These are phyloP conservation scores for Aspergillus pseudoterreus DNA, from an alignment of 2,329 filamentous ascomycete species.

Conservation along the genomic window DNA sequence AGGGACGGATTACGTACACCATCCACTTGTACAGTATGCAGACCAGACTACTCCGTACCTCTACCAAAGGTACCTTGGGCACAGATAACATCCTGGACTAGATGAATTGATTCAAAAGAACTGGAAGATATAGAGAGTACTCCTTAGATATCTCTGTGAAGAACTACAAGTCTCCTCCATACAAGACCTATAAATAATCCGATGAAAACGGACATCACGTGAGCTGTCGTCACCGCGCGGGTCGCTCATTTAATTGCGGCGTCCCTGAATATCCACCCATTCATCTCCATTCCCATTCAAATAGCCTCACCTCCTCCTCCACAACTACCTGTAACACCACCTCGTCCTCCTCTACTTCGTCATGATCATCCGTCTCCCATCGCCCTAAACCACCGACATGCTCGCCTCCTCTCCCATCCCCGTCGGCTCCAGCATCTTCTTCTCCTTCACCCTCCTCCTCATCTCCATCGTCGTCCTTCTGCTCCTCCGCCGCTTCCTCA, in stretches of 20 bases:
- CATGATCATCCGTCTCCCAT: not conserved
- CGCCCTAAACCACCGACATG: slow-evolving; percentile 23
- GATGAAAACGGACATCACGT: slow-evolving; percentile 4
- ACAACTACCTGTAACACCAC: not conserved
- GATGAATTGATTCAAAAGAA: too few species aligned
- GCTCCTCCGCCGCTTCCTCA: slow-evolving; percentile 84
- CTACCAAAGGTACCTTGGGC: too few species aligned
- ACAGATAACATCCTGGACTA: too few species aligned
- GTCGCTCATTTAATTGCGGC: not conserved
- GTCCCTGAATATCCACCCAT: not conserved
- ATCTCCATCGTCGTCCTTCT: slow-evolving; percentile 77
- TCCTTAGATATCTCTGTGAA: too few species aligned
- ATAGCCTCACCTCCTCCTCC: not conserved
- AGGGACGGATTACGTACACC: too few species aligned
- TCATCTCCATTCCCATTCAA: not conserved
- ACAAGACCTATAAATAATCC: too few species aligned
- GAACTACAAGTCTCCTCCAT: too few species aligned
- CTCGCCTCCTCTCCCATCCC: slow-evolving; percentile 45
- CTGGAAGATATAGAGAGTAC: too few species aligned
- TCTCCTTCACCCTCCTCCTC: slow-evolving; percentile 65
- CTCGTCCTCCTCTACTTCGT: slow-evolving; percentile 1
- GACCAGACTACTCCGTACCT: too few species aligned
- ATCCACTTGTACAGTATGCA: too few species aligned
- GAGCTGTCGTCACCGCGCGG: slow-evolving; percentile 14
- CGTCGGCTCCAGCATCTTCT: slow-evolving; percentile 76